Conservation (phyloP, 140 eudicot species). For the Ambrosia hybrid region DNA sequence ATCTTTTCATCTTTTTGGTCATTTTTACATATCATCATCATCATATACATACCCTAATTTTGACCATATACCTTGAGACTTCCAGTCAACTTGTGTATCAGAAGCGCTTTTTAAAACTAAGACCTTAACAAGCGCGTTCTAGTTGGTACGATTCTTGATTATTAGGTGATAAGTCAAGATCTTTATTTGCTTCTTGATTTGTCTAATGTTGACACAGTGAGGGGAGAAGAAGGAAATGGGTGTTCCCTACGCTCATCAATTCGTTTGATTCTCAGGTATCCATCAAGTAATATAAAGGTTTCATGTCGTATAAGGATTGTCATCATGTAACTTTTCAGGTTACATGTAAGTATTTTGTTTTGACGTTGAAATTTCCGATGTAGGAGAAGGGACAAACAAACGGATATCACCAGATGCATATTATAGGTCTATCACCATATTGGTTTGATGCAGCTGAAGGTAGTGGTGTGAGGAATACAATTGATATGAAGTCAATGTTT, state of each 20-base stretch:
- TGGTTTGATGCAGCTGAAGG: slow-evolving; percentile 98
- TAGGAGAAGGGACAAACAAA: slow-evolving; percentile 43
- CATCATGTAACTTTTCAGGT: background rate
- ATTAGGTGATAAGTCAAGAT: background rate
- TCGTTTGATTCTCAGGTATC: slow-evolving; percentile 52
- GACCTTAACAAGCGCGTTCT: background rate
- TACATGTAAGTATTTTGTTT: background rate
- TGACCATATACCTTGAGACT: no score
- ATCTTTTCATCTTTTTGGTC: no score
- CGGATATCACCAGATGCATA: slow-evolving; percentile 58
- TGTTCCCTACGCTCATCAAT: slow-evolving; percentile 72
- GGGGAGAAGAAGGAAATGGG: slow-evolving; percentile 95
- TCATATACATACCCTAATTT: no score
- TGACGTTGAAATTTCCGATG: slow-evolving; percentile 19
- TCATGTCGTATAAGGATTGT: background rate
- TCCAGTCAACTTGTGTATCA: no score
- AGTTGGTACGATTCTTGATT: background rate
- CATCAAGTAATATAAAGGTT: background rate
- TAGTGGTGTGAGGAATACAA: slow-evolving; percentile 65
- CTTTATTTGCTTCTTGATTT: background rate
- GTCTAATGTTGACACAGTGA: slow-evolving; percentile 51
- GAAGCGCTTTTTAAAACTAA: no score
- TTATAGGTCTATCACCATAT: slow-evolving; percentile 80
- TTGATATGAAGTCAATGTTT: slow-evolving; percentile 82
- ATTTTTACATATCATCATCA: no score